phyloP scores from a whole-genome alignment of 106 monocot species.

The Apostasia shenzhenica region DNA sequence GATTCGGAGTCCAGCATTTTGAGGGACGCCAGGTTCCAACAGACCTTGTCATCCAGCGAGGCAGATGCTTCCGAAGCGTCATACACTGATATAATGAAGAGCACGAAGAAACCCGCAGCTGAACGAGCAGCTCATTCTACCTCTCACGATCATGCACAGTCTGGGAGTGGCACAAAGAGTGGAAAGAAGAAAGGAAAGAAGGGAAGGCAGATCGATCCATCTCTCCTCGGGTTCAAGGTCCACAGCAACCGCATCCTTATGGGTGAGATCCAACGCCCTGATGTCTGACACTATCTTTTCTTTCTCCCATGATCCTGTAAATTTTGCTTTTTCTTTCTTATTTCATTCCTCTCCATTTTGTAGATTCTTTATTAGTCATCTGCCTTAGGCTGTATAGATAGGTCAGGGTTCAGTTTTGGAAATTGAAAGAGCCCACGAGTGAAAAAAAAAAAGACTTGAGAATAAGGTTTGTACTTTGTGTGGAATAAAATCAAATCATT shows the following conservation, averaged over 20 bases:
- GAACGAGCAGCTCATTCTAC: conserved; percentile 8
- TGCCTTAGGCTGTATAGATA: too few species aligned
- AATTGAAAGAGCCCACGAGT: too few species aligned
- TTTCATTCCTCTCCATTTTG: too few species aligned
- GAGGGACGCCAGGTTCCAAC: conserved; percentile 9
- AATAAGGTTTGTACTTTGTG: too few species aligned
- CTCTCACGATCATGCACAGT: conserved; percentile 7
- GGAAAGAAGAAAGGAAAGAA: conserved; percentile 66
- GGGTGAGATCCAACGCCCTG: conserved; percentile 79
- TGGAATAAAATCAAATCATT: too few species aligned
- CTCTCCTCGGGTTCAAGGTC: conserved; percentile 76
- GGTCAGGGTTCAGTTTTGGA: too few species aligned
- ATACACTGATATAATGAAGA: conserved; percentile 62
- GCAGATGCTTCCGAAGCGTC: conserved; percentile 47
- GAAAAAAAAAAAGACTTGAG: too few species aligned
- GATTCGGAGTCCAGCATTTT: not conserved
- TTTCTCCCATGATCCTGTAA: too few species aligned
- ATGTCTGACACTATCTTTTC: conserved; percentile 15
- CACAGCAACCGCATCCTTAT: conserved; percentile 86
- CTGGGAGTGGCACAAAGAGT: conserved; percentile 19
- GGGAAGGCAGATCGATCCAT: conserved; percentile 72
- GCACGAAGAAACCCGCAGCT: conserved; percentile 16
- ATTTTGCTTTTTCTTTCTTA: too few species aligned
- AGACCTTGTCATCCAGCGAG: conserved; percentile 27
- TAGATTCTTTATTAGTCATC: too few species aligned